Evolutionary conservation across 2,329 filamentous ascomycete genomes (phyloP).

Genomic region (Fusarium ambrosium): DNA sequence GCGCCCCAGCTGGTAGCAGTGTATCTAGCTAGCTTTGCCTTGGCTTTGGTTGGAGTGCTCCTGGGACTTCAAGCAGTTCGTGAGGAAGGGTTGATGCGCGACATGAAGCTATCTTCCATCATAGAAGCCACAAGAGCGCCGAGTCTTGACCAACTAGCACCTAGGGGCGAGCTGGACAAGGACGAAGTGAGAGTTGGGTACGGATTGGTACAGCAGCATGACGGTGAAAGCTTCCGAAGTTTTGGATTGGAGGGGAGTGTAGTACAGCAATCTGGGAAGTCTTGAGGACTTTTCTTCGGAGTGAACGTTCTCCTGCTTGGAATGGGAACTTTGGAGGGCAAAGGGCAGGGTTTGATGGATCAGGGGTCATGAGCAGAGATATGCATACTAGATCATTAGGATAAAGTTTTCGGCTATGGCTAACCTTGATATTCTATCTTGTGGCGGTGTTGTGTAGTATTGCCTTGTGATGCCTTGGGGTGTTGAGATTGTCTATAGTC

Average conservation of each 20-base stretch:
- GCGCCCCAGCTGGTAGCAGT: not conserved
- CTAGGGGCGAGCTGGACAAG: rapidly evolving
- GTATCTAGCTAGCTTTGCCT: not conserved
- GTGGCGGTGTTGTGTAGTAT: no score
- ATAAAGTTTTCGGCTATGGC: no score
- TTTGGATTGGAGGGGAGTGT: not conserved
- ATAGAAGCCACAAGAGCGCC: not conserved
- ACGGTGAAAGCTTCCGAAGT: not conserved
- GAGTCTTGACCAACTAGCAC: rapidly evolving
- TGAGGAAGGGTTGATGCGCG: conserved; percentile 4
- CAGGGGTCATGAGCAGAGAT: no score
- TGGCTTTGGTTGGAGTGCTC: rapidly evolving
- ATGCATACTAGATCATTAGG: no score
- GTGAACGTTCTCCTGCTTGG: no score
- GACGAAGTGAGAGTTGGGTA: not conserved
- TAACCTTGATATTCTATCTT: no score
- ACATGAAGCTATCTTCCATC: conserved; percentile 18
- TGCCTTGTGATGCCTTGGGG: no score
- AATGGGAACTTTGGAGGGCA: no score
- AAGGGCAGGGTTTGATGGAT: no score
- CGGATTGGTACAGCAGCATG: not conserved
- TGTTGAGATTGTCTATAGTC: no score
- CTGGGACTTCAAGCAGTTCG: rapidly evolving
- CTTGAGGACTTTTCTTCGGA: not conserved
- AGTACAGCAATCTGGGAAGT: conserved; percentile 12